Conservation (phyloP, 2,329 filamentous ascomycete species). For the Aspergillus aculeatus region DNA sequence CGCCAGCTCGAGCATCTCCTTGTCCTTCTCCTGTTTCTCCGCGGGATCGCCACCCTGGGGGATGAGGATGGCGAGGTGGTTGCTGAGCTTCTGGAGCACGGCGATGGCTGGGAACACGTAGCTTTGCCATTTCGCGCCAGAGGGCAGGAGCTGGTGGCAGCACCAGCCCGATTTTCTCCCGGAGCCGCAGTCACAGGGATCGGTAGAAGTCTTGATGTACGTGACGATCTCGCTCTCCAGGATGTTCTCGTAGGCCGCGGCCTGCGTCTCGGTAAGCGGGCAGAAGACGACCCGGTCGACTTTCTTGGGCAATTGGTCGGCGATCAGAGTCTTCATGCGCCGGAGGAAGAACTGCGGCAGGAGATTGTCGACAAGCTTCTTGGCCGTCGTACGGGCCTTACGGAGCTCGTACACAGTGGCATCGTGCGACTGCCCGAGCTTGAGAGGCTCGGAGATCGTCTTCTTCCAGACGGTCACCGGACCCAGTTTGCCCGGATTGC, state of each 20-base stretch:
- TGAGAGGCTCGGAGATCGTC: conserved; percentile 75
- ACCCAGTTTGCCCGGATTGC: conserved; percentile 74
- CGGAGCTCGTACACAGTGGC: conserved; percentile 81
- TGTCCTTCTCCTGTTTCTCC: conserved; percentile 75
- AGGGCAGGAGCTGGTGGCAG: conserved; percentile 61
- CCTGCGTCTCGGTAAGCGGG: conserved; percentile 77
- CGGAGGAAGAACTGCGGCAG: conserved; percentile 87
- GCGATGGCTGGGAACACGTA: conserved; percentile 83
- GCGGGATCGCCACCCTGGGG: conserved; percentile 63
- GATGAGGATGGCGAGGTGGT: conserved; percentile 86
- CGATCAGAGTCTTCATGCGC: conserved; percentile 89
- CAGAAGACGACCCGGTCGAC: conserved; percentile 94
- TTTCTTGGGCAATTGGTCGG: conserved; percentile 90
- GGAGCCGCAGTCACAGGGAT: conserved; percentile 69
- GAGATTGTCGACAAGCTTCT: conserved; percentile 80
- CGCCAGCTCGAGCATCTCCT: conserved; percentile 70
- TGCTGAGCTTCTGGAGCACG: conserved; percentile 81
- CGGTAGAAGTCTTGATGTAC: conserved; percentile 65
- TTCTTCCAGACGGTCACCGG: conserved; percentile 73
- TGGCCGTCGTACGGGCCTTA: conserved; percentile 74
- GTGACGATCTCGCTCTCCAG: conserved; percentile 70
- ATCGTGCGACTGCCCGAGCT: conserved; percentile 87
- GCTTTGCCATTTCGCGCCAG: conserved; percentile 67
- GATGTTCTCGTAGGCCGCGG: conserved; percentile 78
- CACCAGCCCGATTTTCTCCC: conserved; percentile 77